A percentile compares a stretch with the other conserved stretches of the same genome.
phyloP scores from a whole-genome alignment of 495 filamentous ascomycete species.

The Penicillium lividum region DNA sequence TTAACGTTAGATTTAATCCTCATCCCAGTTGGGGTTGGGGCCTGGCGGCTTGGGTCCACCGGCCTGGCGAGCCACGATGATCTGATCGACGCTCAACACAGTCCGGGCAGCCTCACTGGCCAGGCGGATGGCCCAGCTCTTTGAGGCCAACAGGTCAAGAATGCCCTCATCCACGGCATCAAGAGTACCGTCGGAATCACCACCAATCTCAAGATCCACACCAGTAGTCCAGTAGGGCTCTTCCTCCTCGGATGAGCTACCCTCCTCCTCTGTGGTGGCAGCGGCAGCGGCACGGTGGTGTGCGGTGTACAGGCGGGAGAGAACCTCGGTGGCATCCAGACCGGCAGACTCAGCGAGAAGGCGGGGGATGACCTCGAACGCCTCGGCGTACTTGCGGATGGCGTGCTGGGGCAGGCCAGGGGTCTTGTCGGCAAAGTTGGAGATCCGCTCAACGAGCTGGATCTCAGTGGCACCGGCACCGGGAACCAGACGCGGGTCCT shows the following conservation, averaged over 20 bases:
- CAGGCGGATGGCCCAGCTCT: conserved; percentile 94
- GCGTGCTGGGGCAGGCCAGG: conserved; percentile 90
- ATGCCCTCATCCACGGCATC: conserved; percentile 91
- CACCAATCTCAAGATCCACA: conserved; percentile 87
- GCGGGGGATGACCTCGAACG: conserved; percentile 94
- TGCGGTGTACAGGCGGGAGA: conserved; percentile 87
- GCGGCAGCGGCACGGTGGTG: conserved; percentile 62
- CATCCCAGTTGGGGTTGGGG: conserved; percentile 97
- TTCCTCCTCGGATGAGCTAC: conserved; percentile 47
- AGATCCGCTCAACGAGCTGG: conserved; percentile 90
- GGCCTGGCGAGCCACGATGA: conserved; percentile 96
- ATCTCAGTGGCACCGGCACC: conserved; percentile 96
- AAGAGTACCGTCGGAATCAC: conserved; percentile 74
- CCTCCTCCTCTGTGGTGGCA: conserved; percentile 39
- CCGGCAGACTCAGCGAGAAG: conserved; percentile 93
- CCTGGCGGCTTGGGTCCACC: conserved; percentile 96
- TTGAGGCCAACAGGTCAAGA: conserved; percentile 84
- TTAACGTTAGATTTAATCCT: conserved; percentile 63
- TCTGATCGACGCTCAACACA: conserved; percentile 96
- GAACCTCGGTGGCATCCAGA: conserved; percentile 91
- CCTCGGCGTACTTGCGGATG: conserved; percentile 96
- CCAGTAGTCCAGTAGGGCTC: conserved; percentile 84
- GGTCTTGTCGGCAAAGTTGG: conserved; percentile 84
- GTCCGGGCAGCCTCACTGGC: conserved; percentile 94
- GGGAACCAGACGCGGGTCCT: conserved; percentile 85